A percentile compares a stretch with the other conserved stretches of the same genome.
Evolutionary conservation across 225 moss, liverwort and hornwort genomes (phyloP).

Genomic region (Antitrichia curtipendula): DNA sequence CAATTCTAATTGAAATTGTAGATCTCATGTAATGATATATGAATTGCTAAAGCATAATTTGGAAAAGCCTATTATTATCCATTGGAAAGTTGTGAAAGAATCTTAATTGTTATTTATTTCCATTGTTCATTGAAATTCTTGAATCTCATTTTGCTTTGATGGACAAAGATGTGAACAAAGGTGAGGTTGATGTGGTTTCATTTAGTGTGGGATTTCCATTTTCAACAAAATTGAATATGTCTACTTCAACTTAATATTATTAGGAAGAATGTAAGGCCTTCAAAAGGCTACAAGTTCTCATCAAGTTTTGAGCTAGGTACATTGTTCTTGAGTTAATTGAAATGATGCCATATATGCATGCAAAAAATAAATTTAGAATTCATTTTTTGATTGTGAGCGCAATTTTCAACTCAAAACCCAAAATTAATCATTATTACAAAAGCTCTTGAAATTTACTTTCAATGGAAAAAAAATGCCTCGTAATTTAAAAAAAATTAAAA

Average conservation of each 20-base stretch:
- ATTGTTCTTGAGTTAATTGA: background rate
- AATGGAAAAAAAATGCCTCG: background rate
- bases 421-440: background rate
- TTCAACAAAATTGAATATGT: background rate
- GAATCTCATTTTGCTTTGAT: background rate
- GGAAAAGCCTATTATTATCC: background rate
- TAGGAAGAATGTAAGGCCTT: background rate
- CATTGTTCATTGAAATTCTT: accelerated
- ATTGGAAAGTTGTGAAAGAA: background rate
- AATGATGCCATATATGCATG: background rate
- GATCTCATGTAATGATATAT: background rate
- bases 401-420: background rate
- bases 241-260: background rate
- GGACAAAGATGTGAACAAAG: background rate
- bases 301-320: background rate
- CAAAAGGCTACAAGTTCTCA: background rate
- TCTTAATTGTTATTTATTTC: background rate
- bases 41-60: background rate
- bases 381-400: background rate
- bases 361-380: no score
- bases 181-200: background rate
- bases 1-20: background rate
- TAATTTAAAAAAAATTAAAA: background rate
- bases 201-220: background rate
- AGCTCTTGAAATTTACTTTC: background rate